These are phyloP conservation scores for Penicillium rolfsii DNA, from an alignment of 2,329 filamentous ascomycete genomes.

Conservation along the genomic window DNA sequence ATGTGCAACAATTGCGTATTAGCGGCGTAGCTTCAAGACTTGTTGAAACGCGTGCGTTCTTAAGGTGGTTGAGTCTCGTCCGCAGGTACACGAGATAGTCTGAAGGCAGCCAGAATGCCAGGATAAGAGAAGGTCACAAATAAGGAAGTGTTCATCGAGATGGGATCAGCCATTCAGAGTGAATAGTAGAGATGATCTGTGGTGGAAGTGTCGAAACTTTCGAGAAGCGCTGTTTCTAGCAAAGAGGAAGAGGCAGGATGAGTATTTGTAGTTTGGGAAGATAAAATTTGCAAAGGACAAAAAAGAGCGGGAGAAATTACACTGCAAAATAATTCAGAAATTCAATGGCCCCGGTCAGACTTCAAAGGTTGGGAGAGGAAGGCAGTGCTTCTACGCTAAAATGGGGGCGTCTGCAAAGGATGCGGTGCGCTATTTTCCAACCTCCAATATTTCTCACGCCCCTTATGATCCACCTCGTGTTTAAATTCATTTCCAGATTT, in stretches of 20 bases:
- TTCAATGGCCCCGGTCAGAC: neutral
- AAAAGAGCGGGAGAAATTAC: neutral
- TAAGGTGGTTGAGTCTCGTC: conserved; percentile 3
- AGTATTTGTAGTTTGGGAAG: neutral
- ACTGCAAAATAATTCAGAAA: neutral
- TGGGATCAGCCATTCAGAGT: neutral
- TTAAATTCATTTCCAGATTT: neutral
- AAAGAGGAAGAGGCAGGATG: neutral
- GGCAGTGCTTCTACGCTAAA: neutral
- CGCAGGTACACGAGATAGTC: neutral
- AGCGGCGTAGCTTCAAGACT: neutral
- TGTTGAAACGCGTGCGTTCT: neutral
- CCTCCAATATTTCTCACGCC: neutral
- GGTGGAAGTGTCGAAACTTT: neutral
- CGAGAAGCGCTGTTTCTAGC: neutral
- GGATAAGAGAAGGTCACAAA: neutral
- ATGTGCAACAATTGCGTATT: neutral
- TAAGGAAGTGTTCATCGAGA: neutral
- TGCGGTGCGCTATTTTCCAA: neutral
- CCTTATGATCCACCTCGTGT: neutral
- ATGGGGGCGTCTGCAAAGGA: neutral
- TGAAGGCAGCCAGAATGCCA: conserved; percentile 1
- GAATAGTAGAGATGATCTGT: neutral
- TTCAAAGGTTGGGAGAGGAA: neutral
- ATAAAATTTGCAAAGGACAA: neutral